Evolutionary conservation across 2,329 filamentous ascomycete species (phyloP).

Genomic region (Colletotrichum sidae): DNA sequence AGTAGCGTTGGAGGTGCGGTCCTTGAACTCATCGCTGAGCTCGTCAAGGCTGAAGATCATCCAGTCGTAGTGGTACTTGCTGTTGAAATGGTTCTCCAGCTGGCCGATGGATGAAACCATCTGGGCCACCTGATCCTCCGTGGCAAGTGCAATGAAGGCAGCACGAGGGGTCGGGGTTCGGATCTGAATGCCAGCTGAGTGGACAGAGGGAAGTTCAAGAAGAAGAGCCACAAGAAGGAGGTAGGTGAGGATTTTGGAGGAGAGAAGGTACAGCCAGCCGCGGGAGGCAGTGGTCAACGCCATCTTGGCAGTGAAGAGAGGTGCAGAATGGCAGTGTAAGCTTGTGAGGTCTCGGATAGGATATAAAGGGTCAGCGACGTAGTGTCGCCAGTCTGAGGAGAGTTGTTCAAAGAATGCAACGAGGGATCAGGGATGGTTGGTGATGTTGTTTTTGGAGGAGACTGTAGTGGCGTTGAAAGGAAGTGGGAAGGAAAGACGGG

Average conservation of each 20-base stretch:
- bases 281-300: neutral
- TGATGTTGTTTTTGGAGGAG: too few species aligned
- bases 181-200: conserved; percentile 17
- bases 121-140: conserved; percentile 76
- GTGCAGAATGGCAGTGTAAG: neutral
- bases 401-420: too few species aligned
- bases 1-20: conserved; percentile 73
- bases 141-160: conserved; percentile 74
- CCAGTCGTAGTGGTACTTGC: conserved; percentile 87
- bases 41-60: conserved; percentile 87
- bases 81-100: conserved; percentile 71
- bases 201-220: neutral
- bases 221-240: conserved; percentile 1
- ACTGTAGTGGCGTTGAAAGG: too few species aligned
- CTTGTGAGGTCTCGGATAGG: too few species aligned
- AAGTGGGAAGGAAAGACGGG: too few species aligned
- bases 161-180: conserved; percentile 45
- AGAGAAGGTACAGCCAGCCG: neutral
- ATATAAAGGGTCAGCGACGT: too few species aligned
- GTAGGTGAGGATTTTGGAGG: neutral
- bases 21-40: conserved; percentile 83
- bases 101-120: conserved; percentile 79
- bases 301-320: conserved; percentile 9
- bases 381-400: neutral
- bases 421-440: too few species aligned